Evolutionary conservation across 805 yeast species (phyloP).

Genomic region (Schwanniomyces sp.): DNA sequence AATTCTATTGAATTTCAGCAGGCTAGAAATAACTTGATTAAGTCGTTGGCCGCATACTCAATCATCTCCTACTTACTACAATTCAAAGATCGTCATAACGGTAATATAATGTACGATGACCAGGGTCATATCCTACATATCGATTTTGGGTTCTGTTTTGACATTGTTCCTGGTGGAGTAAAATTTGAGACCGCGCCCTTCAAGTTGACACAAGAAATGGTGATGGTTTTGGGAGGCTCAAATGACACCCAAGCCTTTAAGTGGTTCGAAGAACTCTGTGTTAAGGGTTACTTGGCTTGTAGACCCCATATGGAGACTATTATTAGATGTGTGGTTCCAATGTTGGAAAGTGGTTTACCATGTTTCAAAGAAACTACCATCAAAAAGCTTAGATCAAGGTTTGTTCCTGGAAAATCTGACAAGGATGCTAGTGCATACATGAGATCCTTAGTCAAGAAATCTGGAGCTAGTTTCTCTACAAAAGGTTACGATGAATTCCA

Average conservation of each 20-base stretch:
- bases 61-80: conserved; percentile 87
- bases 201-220: conserved; percentile 95
- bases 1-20: conserved; percentile 83
- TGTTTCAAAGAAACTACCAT: conserved; percentile 92
- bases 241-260: conserved; percentile 79
- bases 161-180: conserved; percentile 98
- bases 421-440: conserved; percentile 81
- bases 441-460: conserved; percentile 71
- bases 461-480: conserved; percentile 85
- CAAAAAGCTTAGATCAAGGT: conserved; percentile 70
- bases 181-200: conserved; percentile 98
- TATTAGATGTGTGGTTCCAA: conserved; percentile 81
- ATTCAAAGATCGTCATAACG: conserved; percentile 97
- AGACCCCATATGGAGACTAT: conserved; percentile 87
- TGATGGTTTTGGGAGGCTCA: conserved; percentile 92
- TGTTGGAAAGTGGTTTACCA: conserved; percentile 94
- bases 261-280: conserved; percentile 94
- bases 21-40: conserved; percentile 90
- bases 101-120: conserved; percentile 94
- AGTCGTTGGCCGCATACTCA: conserved; percentile 92
- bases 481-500: conserved; percentile 98
- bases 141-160: conserved; percentile 98
- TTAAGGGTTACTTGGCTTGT: conserved; percentile 86
- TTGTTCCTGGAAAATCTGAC: conserved; percentile 78
- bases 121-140: conserved; percentile 94